Percentiles rank a stretch among this genome's conserved stretches.
Evolutionary conservation across 1,139 yeast genomes (phyloP).

Genomic region (Tardiomyces depauwii): DNA sequence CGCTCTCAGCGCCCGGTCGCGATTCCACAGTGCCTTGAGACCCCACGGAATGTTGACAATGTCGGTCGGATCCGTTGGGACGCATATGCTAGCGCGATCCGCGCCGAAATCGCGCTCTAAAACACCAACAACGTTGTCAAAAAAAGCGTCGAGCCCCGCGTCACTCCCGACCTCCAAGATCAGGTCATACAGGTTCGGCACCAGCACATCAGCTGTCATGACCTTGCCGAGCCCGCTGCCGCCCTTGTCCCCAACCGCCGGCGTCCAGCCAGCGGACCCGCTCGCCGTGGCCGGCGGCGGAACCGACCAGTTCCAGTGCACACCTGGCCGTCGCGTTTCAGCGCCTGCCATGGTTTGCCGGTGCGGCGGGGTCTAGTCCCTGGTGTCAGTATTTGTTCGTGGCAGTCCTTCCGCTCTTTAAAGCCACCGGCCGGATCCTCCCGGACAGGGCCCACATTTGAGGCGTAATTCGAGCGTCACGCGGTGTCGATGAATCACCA

Average conservation of each 20-base stretch:
- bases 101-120: conserved; percentile 21
- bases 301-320: background rate
- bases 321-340: background rate
- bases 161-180: conserved; percentile 22
- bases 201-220: background rate
- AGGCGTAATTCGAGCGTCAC: no score
- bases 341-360: background rate
- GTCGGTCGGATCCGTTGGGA: conserved; percentile 26
- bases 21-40: conserved; percentile 22
- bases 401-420: no score
- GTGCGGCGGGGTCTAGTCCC: no score
- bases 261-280: background rate
- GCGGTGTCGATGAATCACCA: no score
- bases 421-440: no score
- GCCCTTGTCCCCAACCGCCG: background rate
- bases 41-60: conserved; percentile 27
- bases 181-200: conserved; percentile 21
- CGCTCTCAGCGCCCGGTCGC: background rate
- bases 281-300: background rate
- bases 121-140: conserved; percentile 18
- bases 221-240: background rate
- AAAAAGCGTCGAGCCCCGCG: conserved; percentile 23
- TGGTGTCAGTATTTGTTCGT: no score
- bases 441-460: no score
- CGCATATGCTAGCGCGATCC: conserved; percentile 18